Percentiles rank a stretch among this genome's conserved stretches.
Conservation (phyloP, 371 early-diverging fungal species). For the Cokeromyces recurvatus region DNA sequence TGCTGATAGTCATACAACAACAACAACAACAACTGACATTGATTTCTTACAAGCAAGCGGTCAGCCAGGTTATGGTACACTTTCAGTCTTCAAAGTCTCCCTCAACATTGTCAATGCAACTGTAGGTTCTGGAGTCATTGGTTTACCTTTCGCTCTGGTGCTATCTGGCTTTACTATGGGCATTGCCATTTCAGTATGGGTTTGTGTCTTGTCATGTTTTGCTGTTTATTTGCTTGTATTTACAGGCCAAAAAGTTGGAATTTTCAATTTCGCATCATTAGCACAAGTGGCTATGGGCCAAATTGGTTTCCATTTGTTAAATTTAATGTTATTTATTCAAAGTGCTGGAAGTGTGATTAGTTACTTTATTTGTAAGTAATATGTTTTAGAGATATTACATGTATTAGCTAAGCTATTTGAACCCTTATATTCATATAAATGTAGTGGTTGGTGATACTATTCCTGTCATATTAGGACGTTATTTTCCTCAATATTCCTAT, state of each 20-base stretch:
- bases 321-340: constrained; percentile 49
- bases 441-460: constrained; percentile 57
- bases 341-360: constrained; percentile 48
- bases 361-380: constrained; percentile 43
- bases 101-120: constrained; percentile 58
- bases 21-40: constrained; percentile 1
- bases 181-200: constrained; percentile 42
- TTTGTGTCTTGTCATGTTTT: constrained; percentile 37
- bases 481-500: constrained; percentile 27
- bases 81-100: constrained; percentile 30
- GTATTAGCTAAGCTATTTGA: constrained; percentile 12
- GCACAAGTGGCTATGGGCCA: constrained; percentile 48
- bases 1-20: no score
- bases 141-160: constrained; percentile 46
- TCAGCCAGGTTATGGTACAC: constrained; percentile 38
- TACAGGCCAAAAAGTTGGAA: constrained; percentile 36
- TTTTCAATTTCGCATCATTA: constrained; percentile 46
- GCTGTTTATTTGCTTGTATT: constrained; percentile 47
- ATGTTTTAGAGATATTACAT: no score
- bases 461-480: constrained; percentile 43
- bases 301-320: constrained; percentile 45
- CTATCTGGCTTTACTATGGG: constrained; percentile 53
- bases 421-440: not conserved
- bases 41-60: constrained; percentile 37
- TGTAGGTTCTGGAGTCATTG: constrained; percentile 58